These are phyloP conservation scores for Dipteronia sinensis DNA, from an alignment of 345 rosid genomes.

Conservation along the genomic window DNA sequence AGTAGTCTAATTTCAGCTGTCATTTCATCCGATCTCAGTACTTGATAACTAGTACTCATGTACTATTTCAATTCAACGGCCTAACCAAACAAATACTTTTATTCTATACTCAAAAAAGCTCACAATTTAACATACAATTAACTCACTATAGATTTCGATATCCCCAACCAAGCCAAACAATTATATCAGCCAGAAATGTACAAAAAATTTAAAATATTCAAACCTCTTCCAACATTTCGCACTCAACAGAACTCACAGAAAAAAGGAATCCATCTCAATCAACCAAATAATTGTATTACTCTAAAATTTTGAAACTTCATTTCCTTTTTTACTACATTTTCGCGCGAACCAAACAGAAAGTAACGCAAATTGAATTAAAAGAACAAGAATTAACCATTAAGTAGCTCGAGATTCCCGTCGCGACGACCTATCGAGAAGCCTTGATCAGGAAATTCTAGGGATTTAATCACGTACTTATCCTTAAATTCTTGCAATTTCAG, in stretches of 20 bases:
- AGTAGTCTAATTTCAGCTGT: neutral
- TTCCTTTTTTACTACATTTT: neutral
- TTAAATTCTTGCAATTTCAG: slow-evolving; percentile 74
- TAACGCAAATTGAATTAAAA: neutral
- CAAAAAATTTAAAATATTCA: neutral
- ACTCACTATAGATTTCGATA: neutral
- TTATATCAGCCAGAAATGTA: neutral
- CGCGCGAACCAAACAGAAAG: neutral
- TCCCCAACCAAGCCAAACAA: neutral
- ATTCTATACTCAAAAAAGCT: neutral
- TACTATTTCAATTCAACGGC: neutral
- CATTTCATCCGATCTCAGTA: neutral
- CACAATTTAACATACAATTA: neutral
- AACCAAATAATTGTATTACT: neutral
- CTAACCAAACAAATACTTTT: neutral
- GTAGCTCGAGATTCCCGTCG: slow-evolving; percentile 62
- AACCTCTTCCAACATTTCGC: neutral
- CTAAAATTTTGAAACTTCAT: neutral
- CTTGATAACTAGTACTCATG: neutral
- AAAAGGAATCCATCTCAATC: neutral
- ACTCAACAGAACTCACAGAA: neutral
- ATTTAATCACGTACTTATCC: slow-evolving; percentile 71
- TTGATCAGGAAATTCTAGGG: slow-evolving; percentile 50
- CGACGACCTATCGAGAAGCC: slow-evolving; percentile 79
- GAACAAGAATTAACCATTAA: slow-evolving; percentile 41